These are phyloP conservation scores for Chaetoscypha palmicola DNA, from an alignment of 2,329 filamentous ascomycete species.

Conservation along the genomic window DNA sequence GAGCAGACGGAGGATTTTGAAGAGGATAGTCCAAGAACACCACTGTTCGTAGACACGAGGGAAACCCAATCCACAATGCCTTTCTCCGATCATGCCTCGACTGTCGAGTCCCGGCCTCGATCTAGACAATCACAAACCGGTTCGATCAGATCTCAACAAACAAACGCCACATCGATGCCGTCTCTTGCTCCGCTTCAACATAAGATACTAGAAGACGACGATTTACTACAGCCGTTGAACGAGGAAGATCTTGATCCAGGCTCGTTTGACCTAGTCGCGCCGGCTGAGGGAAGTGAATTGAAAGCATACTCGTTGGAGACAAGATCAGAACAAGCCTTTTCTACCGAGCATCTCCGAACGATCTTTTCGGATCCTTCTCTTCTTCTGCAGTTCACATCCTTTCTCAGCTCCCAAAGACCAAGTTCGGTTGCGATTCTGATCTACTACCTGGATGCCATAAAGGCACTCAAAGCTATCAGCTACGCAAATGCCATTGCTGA, in stretches of 20 bases:
- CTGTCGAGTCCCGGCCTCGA: conserved; percentile 14
- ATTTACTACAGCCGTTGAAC: conserved; percentile 41
- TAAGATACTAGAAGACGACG: conserved; percentile 35
- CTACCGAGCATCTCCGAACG: conserved; percentile 53
- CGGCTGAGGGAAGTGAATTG: conserved; percentile 29
- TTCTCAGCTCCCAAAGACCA: conserved; percentile 52
- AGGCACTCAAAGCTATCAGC: conserved; percentile 62
- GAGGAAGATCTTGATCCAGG: conserved; percentile 44
- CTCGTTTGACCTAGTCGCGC: conserved; percentile 47
- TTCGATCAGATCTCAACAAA: conserved; percentile 25
- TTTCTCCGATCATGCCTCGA: conserved; percentile 15
- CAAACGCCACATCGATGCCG: conserved; percentile 20
- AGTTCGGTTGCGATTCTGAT: conserved; percentile 58
- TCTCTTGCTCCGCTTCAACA: conserved; percentile 26
- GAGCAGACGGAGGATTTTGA: not conserved
- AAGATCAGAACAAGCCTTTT: conserved; percentile 60
- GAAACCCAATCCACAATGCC: conserved; percentile 1
- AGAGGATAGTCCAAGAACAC: not conserved
- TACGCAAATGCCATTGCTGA: conserved; percentile 65
- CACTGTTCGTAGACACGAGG: not conserved
- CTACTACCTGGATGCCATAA: conserved; percentile 66
- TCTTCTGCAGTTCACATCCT: conserved; percentile 60
- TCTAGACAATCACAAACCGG: conserved; percentile 15
- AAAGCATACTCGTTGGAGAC: conserved; percentile 51
- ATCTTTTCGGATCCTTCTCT: conserved; percentile 60